Conservation (phyloP, 2,329 filamentous ascomycete genomes). For the Triangularia setosa region DNA sequence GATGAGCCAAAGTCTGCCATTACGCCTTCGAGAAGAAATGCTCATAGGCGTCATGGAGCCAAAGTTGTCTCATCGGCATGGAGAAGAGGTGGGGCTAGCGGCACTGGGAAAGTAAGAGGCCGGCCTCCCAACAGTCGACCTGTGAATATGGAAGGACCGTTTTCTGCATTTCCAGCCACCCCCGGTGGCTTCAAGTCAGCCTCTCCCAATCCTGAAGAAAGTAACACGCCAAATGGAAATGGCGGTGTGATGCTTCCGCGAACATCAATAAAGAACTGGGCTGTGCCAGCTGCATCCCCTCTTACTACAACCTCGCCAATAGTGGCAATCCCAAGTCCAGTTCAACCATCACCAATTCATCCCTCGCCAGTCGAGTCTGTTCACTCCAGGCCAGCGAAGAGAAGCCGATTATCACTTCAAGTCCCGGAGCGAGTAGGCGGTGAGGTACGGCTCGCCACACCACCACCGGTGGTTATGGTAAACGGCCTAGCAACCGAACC, state of each 20-base stretch:
- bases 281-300: neutral
- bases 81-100: conserved; percentile 61
- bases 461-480: conserved; percentile 30
- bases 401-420: conserved; percentile 55
- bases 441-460: conserved; percentile 32
- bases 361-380: conserved; percentile 19
- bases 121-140: conserved; percentile 71
- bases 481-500: conserved; percentile 28
- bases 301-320: neutral
- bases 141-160: conserved; percentile 52
- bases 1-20: conserved; percentile 72
- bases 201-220: conserved; percentile 18
- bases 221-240: neutral
- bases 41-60: conserved; percentile 67
- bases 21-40: conserved; percentile 59
- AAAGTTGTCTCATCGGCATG: conserved; percentile 87
- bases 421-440: conserved; percentile 45
- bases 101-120: conserved; percentile 69
- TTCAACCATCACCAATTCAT: conserved; percentile 13
- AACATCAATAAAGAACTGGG: neutral
- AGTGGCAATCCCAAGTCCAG: conserved; percentile 5
- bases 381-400: conserved; percentile 29
- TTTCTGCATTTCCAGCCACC: conserved; percentile 56
- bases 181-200: conserved; percentile 44
- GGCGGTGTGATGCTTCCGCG: neutral